Evolutionary conservation across 768 basidiomycete genomes (phyloP), one percentile per base, ranked within the genome.

Genomic region (Lentinula boryana): DNA sequence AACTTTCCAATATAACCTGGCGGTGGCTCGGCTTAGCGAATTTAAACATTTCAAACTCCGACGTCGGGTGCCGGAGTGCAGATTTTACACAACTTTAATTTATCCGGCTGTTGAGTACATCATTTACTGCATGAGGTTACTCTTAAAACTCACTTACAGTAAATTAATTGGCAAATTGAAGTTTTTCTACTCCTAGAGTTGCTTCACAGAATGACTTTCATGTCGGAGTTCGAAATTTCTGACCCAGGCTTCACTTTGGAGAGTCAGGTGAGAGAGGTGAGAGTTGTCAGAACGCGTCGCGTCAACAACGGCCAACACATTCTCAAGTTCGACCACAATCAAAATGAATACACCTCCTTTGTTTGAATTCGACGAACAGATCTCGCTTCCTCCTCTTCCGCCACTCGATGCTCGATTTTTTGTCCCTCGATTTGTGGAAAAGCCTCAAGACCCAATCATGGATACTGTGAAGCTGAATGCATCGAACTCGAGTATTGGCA

Each of bases 381-480:
- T 31, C 1, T 43, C 38, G 43, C 36, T 56, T 71, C n/a, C 64
- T 72, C 32, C 68, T 21, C 71, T 84, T 21, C 71, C 79, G 8
- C 72, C 74, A 5, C 69, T 84, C 48, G 64, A 70, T 15, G 75
- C 81, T 0, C 70, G 62, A 13, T 91, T 91, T 70, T 84, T 80
- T 59, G 75, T 90, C n/a, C 86, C 88, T 9, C 71, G 65, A n/a
- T 72, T 93, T 49, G 73, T 78, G n/a, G 81, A 91, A 61, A 84
- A 81, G 63, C 89, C 90, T 2, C 90, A 91, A 68, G 86, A 93
- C 69, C 90, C 89, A 2, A 89, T 91, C 63, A 74, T 91, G 70
- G 84, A 88, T 46, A 72, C 77, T 16, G 63, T 89, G 23, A 78
- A 76, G 35, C 63, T 72, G 5, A 56, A n/a, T 23, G 33, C 15